A percentile compares a stretch with the other conserved stretches of the same genome.
Evolutionary conservation across 2,329 filamentous ascomycete species (phyloP).

Genomic region (Gyromitra esculenta): DNA sequence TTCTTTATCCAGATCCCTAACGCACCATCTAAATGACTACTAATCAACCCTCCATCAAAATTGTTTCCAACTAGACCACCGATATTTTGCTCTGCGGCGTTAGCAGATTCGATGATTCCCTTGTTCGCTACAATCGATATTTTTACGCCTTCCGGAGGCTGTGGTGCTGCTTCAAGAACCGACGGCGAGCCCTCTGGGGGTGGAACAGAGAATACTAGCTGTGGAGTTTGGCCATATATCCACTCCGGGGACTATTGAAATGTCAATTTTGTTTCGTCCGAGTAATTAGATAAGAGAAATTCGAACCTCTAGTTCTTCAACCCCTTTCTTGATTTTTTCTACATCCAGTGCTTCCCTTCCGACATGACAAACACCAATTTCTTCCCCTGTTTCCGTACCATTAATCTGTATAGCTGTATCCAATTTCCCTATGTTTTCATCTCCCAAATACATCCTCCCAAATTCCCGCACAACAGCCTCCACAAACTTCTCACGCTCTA

Average conservation of each 20-base stretch:
- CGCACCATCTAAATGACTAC: constrained; percentile 22
- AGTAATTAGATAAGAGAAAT: background rate
- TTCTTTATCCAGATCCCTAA: constrained; percentile 40
- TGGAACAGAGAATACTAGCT: constrained; percentile 47
- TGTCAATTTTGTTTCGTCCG: background rate
- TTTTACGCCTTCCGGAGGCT: background rate
- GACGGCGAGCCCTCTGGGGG: constrained; percentile 1
- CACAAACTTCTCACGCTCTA: constrained; percentile 65
- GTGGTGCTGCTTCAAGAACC: background rate
- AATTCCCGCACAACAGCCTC: constrained; percentile 73
- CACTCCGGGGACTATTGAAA: constrained; percentile 71
- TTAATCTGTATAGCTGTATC: constrained; percentile 59
- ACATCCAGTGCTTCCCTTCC: constrained; percentile 66
- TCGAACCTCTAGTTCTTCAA: constrained; percentile 69
- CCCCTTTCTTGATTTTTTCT: constrained; percentile 70
- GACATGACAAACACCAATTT: constrained; percentile 62
- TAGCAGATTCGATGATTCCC: constrained; percentile 34
- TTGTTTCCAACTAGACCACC: constrained; percentile 48
- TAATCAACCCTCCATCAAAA: constrained; percentile 50
- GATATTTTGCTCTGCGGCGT: background rate
- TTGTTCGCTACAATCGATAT: constrained; percentile 44
- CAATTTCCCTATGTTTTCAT: constrained; percentile 58
- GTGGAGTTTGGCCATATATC: constrained; percentile 85
- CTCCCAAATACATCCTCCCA: constrained; percentile 69
- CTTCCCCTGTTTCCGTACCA: constrained; percentile 59